Base-by-base conservation (phyloP, 257 asterid species). In the Penstemon newberryi region DNA sequence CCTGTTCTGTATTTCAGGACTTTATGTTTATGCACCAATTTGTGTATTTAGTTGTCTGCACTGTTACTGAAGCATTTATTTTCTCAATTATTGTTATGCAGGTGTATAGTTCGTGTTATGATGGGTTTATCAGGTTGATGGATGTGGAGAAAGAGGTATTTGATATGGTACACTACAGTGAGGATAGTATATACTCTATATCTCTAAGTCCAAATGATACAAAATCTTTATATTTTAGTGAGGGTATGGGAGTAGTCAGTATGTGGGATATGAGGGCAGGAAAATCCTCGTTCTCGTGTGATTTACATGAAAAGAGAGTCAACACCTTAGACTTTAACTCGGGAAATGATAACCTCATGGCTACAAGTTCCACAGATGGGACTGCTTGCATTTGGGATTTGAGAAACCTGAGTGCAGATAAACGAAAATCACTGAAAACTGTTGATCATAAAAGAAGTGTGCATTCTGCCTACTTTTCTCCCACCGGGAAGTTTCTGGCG, bases 301-400 rank as follows among this genome's bases (percentile, higher is more conserved):
- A 78, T 69, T 74, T 90, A 73, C 99, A 93, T 74, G 85, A 73
- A 25, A 60, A 67, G 38, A 82, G 89, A 89, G 85, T 90, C 78
- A 90, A 90, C 77, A 81, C 95, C 19, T 78, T 90, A 81, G 91
- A 93, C 72, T 93, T 93, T 47, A 86, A 77, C 65, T 57, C 79
- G 7, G 86, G 82, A 53, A 82, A 83, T 73, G 81, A 70, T 74
- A 83, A 85, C 39, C 59, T 80, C 67, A 75, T 93, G 84, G 95
- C 88, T 49, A 93, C 97, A 62, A 83, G 99, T 70, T 88, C 96
- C 54, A 78, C 89, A 15, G 96, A 90, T 73, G 85, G 87, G 67
- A 82, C 92, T 56, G 99, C 92, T 74, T 84, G 95, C 79, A 83
- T 93, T 69, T 90, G 99, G 98, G 98, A 93, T 80, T 75, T 93